Conservation (phyloP, 352 stramenopile genomes). For the Phytophthora lateralis region DNA sequence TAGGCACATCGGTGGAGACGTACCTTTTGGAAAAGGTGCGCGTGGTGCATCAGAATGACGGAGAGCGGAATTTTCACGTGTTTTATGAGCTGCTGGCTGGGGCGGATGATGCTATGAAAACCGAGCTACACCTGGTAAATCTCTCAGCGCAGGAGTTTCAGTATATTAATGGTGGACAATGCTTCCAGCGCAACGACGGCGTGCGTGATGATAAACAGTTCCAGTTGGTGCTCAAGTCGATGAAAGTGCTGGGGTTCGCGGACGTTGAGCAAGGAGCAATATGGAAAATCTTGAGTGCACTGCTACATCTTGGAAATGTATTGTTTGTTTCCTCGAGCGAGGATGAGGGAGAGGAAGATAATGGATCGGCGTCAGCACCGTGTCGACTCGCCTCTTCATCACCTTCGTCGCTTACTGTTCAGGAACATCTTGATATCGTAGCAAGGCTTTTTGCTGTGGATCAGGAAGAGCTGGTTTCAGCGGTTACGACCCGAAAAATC, state of each 20-base stretch:
- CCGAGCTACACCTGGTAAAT: conserved; percentile 42
- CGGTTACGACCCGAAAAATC: conserved; percentile 72
- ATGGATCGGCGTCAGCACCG: conserved; percentile 37
- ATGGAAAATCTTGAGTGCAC: conserved; percentile 70
- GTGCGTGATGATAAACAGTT: conserved; percentile 73
- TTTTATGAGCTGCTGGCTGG: conserved; percentile 81
- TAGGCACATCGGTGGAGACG: conserved; percentile 77
- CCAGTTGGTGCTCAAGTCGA: conserved; percentile 62
- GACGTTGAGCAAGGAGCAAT: conserved; percentile 61
- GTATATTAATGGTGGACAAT: conserved; percentile 73
- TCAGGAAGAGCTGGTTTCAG: conserved; percentile 51
- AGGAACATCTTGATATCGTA: conserved; percentile 49
- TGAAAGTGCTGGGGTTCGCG: conserved; percentile 77
- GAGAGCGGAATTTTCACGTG: conserved; percentile 84
- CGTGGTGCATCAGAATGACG: conserved; percentile 72
- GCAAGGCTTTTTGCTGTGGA: conserved; percentile 53
- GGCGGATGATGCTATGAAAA: conserved; percentile 53
- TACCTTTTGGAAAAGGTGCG: conserved; percentile 95
- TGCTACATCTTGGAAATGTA: conserved; percentile 88
- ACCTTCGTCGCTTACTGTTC: conserved; percentile 41
- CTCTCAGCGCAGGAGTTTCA: conserved; percentile 54
- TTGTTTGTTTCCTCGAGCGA: conserved; percentile 64
- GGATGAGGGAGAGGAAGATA: conserved; percentile 56
- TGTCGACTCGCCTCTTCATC: conserved; percentile 43
- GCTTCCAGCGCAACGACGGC: conserved; percentile 69